These are phyloP conservation scores for Pseudohyphozyma bogoriensis DNA, from an alignment of 768 basidiomycete species.

Conservation along the genomic window DNA sequence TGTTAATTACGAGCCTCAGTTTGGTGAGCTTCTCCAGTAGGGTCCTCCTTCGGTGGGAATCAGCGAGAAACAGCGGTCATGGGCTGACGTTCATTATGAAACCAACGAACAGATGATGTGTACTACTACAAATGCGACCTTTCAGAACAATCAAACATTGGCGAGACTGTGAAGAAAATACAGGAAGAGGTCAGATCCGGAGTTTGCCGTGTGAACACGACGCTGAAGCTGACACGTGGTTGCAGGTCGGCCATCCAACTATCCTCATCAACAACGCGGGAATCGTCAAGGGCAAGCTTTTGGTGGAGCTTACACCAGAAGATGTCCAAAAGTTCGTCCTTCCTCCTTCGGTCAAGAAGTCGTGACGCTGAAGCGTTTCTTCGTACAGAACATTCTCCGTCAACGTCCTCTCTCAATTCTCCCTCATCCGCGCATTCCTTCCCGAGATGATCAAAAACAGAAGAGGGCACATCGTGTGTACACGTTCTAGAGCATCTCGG, in stretches of 20 bases:
- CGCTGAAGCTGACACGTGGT: background rate
- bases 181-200: background rate
- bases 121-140: background rate
- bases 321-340: slow-evolving; percentile 64
- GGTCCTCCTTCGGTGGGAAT: background rate
- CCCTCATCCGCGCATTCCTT: slow-evolving; percentile 82
- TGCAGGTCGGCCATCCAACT: slow-evolving; percentile 42
- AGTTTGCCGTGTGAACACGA: background rate
- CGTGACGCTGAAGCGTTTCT: background rate
- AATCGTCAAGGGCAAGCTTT: slow-evolving; percentile 75
- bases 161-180: background rate
- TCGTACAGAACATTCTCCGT: slow-evolving; percentile 67
- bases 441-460: slow-evolving; percentile 41
- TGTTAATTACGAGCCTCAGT: background rate
- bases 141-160: background rate
- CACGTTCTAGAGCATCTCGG: background rate
- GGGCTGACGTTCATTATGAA: background rate
- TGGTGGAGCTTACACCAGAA: slow-evolving; percentile 64
- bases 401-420: slow-evolving; percentile 80
- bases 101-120: background rate
- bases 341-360: too few species aligned
- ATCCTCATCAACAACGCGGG: slow-evolving; percentile 90
- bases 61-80: background rate
- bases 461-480: background rate
- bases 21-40: background rate